Percentiles rank a stretch among this genome's conserved stretches.
These are phyloP conservation scores for Poa annua DNA, from an alignment of 176 grass and related monocot genomes.

Conservation along the genomic window DNA sequence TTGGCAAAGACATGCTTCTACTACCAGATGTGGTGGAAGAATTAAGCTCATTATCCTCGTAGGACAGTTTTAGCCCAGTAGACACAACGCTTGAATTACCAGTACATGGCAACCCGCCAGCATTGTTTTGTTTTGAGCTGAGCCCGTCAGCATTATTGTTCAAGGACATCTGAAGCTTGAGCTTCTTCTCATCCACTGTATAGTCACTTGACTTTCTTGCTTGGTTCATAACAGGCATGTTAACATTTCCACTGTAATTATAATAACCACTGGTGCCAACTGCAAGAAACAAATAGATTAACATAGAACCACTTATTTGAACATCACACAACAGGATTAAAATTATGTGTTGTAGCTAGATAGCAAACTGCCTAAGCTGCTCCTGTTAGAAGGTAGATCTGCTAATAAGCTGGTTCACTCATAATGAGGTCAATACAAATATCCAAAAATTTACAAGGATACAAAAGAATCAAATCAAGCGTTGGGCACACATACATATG, in stretches of 20 bases:
- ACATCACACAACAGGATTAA: background rate
- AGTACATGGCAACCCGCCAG: conserved; percentile 36
- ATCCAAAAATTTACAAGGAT: background rate
- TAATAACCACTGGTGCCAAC: conserved; percentile 43
- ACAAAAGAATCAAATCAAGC: background rate
- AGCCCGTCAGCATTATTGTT: conserved; percentile 40
- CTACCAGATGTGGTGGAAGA: conserved; percentile 59
- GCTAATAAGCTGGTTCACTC: background rate
- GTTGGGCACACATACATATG: background rate
- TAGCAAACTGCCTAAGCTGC: background rate
- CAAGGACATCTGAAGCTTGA: conserved; percentile 64
- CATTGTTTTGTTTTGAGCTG: conserved; percentile 24
- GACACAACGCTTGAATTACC: conserved; percentile 51
- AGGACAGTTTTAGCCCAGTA: conserved; percentile 59
- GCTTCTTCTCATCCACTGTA: conserved; percentile 40
- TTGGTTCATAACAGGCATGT: conserved; percentile 37
- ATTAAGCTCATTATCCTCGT: conserved; percentile 58
- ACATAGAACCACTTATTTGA: background rate
- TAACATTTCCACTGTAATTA: conserved; percentile 43
- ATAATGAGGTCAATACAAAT: background rate
- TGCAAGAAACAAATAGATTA: conserved; percentile 30
- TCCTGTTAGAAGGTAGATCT: background rate
- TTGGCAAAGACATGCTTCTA: conserved; percentile 50
- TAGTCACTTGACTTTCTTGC: background rate
- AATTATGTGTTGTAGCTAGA: background rate